Percentiles rank a stretch among this genome's conserved stretches.
Evolutionary conservation across 2,329 filamentous ascomycete species (phyloP).

Genomic region (Catunica adiposa): DNA sequence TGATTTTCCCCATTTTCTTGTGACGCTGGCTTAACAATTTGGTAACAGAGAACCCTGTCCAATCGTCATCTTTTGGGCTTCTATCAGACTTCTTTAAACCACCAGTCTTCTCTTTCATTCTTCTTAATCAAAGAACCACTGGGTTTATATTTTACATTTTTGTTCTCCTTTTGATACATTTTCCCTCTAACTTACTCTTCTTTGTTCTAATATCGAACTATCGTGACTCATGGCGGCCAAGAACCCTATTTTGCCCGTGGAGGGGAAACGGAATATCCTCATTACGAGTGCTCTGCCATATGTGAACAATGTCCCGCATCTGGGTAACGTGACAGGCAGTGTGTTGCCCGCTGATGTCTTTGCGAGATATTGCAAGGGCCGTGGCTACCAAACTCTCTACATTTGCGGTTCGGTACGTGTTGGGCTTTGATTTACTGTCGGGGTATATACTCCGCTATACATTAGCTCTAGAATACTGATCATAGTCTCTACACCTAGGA

Average conservation of each 20-base stretch:
- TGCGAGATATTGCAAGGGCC: constrained; percentile 62
- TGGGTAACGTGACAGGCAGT: constrained; percentile 77
- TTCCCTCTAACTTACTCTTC: not conserved
- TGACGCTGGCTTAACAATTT: not conserved
- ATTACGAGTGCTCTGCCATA: constrained; percentile 88
- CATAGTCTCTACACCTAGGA: constrained; percentile 35
- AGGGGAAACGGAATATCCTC: constrained; percentile 71
- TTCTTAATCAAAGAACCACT: not conserved
- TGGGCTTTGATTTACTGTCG: not conserved
- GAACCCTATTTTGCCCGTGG: constrained; percentile 41
- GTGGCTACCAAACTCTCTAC: constrained; percentile 65
- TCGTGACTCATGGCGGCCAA: constrained; percentile 15
- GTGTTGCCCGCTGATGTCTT: constrained; percentile 84
- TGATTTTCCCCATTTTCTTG: not conserved
- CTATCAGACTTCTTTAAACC: no score
- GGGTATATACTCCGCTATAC: not conserved
- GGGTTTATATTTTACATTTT: not conserved
- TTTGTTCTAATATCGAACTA: not conserved
- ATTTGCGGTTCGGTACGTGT: constrained; percentile 48
- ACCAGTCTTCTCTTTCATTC: no score
- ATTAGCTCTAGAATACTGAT: not conserved
- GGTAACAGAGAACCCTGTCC: no score
- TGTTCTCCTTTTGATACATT: not conserved
- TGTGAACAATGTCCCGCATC: constrained; percentile 57
- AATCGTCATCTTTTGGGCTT: no score